Base-by-base conservation (phyloP, 345 rosid genomes). In the Gossypium raimondii region DNA sequence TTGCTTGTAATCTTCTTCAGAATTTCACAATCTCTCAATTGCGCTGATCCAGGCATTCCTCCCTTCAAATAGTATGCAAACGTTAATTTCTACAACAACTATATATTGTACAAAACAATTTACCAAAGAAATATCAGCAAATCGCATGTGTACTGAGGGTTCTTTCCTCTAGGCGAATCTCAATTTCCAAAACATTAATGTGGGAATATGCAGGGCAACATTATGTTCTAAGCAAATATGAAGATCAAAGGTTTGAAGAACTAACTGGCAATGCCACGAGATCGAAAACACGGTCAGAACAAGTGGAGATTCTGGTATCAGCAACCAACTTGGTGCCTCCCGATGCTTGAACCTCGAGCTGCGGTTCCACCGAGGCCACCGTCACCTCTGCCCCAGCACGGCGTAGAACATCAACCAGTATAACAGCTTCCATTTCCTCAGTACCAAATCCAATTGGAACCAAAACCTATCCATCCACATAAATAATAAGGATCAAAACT, bases 11-110 rank as follows among this genome's bases (percentile, higher is more conserved):
- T 92, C 79, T 79, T 66, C 78, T 82, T 87, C 9, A 94, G 90
- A 78, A 81, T 75, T 75, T 84, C 82, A 76, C 89, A 86, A 67
- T 94, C 98, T 84, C 97, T 91, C 76, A 94, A 83, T 72, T 92
- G 85, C 20, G 84, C 97, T 47, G 98, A 84, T 45, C 98, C 98
- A 62, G 97, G 98, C 98, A 94, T 94, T 63, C 98, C 98, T 79
- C 98, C 98, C 98, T 92, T 77, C 56, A 75, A 51, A 75, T 10
- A 67, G 52, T 47, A 59, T 59, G 73, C 11, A 58, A 63, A 22
- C 9, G 38, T 73, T 47, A 82, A 61, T 27, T 48, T 27, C 41
- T 16, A 24, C 13, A 61, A 11, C n/a, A 72, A 63, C 18, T 45
- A 22, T 27, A 41, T 8, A 50, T 8, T 10, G 53, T 14, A 2